Base-by-base conservation (phyloP, 2,329 filamentous ascomycete genomes). In the Cordyceps militaris region DNA sequence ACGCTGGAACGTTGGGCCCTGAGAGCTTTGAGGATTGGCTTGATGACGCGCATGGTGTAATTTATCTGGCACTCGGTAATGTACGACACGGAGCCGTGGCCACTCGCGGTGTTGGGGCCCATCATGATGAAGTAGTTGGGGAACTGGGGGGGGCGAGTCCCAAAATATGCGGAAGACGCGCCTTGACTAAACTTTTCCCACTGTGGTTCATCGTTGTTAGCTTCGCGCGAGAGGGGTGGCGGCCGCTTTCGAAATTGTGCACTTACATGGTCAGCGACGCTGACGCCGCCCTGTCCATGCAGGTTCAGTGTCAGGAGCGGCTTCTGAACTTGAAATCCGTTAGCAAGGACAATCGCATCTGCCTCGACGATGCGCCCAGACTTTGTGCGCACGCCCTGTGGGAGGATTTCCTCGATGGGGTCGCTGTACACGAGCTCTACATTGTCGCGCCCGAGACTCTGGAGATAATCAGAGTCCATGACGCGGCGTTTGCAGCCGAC, bases 11-110 rank as follows among this genome's bases (percentile, higher is more conserved):
- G 43, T 4, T 40, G 38, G 26, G 50, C 28, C 6, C 23, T 14
- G 1, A 61, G 57, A 60, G 26, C 78, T n/a, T n/a, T 44, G 42
- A 44, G 23, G 26, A 78, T 68, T 0, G 76, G 75, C 1, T 65
- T 63, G 26, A 79, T 66, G 1, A 62, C 30, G n/a, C 50, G 50
- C 7, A 60, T 36, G 16, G 57, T 38, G 62, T 76, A 76, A 64
- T 76, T 77, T 56, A 79, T 76, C 58, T 78, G 74, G 64, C 75
- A 78, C 63, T 79, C 76, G 10, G 73, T 71, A 1, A 74, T 74
- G 64, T 73, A 77, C 53, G 78, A 74, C 24, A 77, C 76, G 5
- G 70, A 74, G 1, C 75, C 64, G 60, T 79, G 76, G 1, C 76
- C 76, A 0, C 72, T 78, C 11, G 74, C 69, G 16, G 61, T 56